Evolutionary conservation across 2,329 filamentous ascomycete species (phyloP).

Genomic region (Salinomyces thailandicus): DNA sequence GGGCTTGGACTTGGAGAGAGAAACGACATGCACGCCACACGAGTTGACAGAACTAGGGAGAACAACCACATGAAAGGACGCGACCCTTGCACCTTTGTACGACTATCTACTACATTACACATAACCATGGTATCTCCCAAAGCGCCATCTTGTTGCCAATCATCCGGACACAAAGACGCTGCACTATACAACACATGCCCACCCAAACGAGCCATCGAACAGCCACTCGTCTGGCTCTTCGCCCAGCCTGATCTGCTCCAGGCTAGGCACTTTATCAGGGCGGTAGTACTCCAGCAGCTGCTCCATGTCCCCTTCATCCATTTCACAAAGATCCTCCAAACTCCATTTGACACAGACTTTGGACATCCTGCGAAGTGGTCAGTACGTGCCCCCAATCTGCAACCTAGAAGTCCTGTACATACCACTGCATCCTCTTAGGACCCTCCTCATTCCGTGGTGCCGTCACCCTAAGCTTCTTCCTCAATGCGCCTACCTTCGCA

Average conservation of each 20-base stretch:
- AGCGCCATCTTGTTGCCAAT: too few species aligned
- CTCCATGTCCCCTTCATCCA: slow-evolving; percentile 75
- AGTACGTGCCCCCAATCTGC: slow-evolving; percentile 12
- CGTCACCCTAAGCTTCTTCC: slow-evolving; percentile 65
- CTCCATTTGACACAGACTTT: slow-evolving; percentile 79
- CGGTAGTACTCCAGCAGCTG: slow-evolving; percentile 66
- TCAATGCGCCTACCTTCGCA: slow-evolving; percentile 67
- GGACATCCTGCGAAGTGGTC: slow-evolving; percentile 59
- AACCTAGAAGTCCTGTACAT: slow-evolving; percentile 21
- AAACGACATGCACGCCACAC: too few species aligned
- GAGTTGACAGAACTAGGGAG: too few species aligned
- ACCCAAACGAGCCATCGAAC: slow-evolving; percentile 41
- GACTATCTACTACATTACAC: too few species aligned
- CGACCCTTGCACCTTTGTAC: too few species aligned
- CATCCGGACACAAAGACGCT: too few species aligned
- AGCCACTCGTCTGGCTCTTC: slow-evolving; percentile 29
- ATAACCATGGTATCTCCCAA: too few species aligned
- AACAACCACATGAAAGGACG: too few species aligned
- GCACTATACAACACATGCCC: slow-evolving; percentile 26
- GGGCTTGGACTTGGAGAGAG: too few species aligned
- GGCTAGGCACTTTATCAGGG: slow-evolving; percentile 33
- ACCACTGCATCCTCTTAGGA: slow-evolving; percentile 85
- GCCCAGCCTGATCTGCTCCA: slow-evolving; percentile 32
- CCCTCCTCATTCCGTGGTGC: slow-evolving; percentile 65
- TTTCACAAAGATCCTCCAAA: slow-evolving; percentile 71